Evolutionary conservation across 2,329 filamentous ascomycete species (phyloP), one percentile per base, ranked within the genome.

Genomic region (Bisporella sp.): DNA sequence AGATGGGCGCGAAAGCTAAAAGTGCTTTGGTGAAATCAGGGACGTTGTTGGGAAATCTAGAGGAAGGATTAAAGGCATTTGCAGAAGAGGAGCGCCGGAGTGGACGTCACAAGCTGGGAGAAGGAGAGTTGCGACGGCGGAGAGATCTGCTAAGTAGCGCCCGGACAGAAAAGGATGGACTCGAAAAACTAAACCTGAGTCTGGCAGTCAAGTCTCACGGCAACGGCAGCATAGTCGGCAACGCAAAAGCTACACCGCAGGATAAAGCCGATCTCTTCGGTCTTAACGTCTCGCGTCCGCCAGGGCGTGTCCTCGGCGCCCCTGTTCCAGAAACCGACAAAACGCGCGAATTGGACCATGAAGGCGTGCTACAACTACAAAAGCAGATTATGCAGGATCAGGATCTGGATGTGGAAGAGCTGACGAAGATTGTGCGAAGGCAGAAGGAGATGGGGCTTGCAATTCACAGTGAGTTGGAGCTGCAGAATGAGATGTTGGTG

Each of bases 371-470:
- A 54, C 79, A 86, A 65, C 68, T 93, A 54, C 88, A 93, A 67
- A 75, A 81, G 59, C 77, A 87, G 62, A 79, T 88, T 66, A 88
- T 92, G 74, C 64, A 75, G 48, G 81, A 87, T 57, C 88, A 95
- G 62, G 88, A 93, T 57, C 66, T 83, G 59, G 84, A 87, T 59
- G 77, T 93, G 3, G 77, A 85, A 13, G 74, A 81, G 58, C 69
- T 93, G 49, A 76, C 79, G 1, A 81, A 79, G 56, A 83, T 89
- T 45, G 83, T 92, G 44, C 72, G 82, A 45, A 72, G 85, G 52
- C 85, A 92, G 71, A 84, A 79, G 62, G 84, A 90, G 68, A 87
- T 92, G 78, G 87, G 87, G 0, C 71, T 88, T 44, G 77, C 82
- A 50, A 91, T 93, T 62, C 78, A 87, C 56, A 78, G 83, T 46